These are phyloP conservation scores for Hypocreales sp. DNA, from an alignment of 2,329 filamentous ascomycete genomes.

Conservation along the genomic window DNA sequence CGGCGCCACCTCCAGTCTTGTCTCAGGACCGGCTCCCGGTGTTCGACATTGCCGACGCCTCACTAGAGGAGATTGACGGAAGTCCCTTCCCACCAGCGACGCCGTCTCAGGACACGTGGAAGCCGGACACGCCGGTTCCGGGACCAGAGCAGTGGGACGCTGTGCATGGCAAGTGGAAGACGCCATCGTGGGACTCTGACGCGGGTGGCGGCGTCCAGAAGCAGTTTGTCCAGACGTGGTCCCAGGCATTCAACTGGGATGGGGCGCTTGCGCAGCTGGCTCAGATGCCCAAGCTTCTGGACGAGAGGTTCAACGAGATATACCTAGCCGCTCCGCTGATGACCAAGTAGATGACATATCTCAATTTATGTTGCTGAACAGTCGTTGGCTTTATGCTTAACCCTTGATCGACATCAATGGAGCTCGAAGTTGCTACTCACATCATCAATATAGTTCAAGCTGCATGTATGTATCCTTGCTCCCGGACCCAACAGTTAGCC, in stretches of 20 bases:
- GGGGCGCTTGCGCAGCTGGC: neutral
- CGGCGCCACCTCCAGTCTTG: neutral
- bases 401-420: too few species aligned
- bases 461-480: too few species aligned
- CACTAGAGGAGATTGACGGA: neutral
- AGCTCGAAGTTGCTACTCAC: too few species aligned
- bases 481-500: too few species aligned
- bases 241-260: neutral
- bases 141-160: neutral
- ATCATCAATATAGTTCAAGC: too few species aligned
- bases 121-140: neutral
- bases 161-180: neutral
- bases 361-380: too few species aligned
- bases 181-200: neutral
- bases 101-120: neutral
- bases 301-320: neutral
- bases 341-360: too few species aligned
- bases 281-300: neutral
- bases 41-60: slow-evolving; percentile 1
- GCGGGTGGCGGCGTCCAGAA: neutral
- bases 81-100: neutral
- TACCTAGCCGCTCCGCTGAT: neutral
- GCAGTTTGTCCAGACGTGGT: neutral
- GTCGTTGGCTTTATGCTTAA: too few species aligned
- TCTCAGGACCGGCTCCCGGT: slow-evolving; percentile 1